Evolutionary conservation across 139 green algal species (phyloP), one percentile per base, ranked within the genome.

Genomic region (Deuterostichococcus epilithicus): DNA sequence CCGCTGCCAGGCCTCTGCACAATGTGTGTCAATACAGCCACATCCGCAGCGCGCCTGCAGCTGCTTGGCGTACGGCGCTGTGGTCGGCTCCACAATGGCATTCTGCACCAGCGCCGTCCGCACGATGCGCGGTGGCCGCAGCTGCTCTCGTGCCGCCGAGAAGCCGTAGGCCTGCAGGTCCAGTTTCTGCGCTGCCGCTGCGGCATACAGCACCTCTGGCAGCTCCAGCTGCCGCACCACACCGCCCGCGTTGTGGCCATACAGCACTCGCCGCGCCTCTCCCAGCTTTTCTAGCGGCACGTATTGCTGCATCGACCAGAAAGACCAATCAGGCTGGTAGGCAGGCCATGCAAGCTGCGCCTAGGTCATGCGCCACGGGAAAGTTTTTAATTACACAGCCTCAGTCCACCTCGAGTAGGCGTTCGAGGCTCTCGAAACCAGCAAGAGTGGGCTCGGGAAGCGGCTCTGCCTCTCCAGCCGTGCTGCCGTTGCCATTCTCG

Each of bases 81-180:
- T 92, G 36, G 95, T 98, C 15, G 91, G 82, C 15, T 86, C 60
- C 8, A 86, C 75, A 36, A 96, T 94, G 30, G 81, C 75, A 73
- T 99, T 91, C 75, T 99, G 95, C 2, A 99, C 83, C 22, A 98
- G 76, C 0, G 86, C 95, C n/a, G 98, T 86, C 6, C 81, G 72
- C 13, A 97, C 90, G 8, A 94, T 39, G 0, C 94, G 83, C 2
- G 94, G 89, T 2, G 73, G 52, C 0, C 94, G 81, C 58, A 95
- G 70, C 84, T 99, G 87, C 86, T 99, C 94, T 3, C 68, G 65
- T 5, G 81, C 84, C 23, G 95, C 95, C 0, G 28, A 81, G 73
- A 97, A 97, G 8, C n/a, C 15, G 65, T 89, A 98, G 1, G 36
- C 85, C 73, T 95, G 82, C 26, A 94, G 47, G 78, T 97, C 91